phyloP scores from a whole-genome alignment of 768 basidiomycete species.

The Tephrocybe sp. region DNA sequence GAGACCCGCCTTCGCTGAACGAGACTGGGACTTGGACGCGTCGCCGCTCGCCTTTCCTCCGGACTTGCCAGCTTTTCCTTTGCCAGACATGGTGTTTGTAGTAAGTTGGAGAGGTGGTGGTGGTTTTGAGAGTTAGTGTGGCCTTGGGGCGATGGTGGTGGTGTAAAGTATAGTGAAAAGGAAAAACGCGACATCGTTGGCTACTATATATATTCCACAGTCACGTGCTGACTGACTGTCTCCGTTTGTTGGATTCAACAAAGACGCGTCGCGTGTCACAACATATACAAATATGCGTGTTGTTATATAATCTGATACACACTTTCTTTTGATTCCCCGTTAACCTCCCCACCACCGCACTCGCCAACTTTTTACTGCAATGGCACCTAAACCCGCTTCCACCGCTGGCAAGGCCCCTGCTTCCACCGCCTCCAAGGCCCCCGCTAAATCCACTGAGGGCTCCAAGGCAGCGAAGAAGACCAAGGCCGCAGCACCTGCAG shows the following conservation, averaged over 20 bases:
- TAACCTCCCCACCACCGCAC: slow-evolving; percentile 33
- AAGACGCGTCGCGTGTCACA: slow-evolving; percentile 38
- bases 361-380: slow-evolving; percentile 30
- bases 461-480: slow-evolving; percentile 82
- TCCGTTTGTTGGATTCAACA: slow-evolving; percentile 30
- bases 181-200: background rate
- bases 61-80: slow-evolving; percentile 47
- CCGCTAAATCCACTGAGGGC: slow-evolving; percentile 62
- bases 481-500: slow-evolving; percentile 50
- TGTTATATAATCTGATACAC: slow-evolving; percentile 36
- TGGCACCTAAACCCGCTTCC: slow-evolving; percentile 82
- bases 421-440: slow-evolving; percentile 69
- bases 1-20: slow-evolving; percentile 73
- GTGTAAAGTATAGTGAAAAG: slow-evolving; percentile 19
- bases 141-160: slow-evolving; percentile 3
- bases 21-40: slow-evolving; percentile 58
- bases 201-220: slow-evolving; percentile 34
- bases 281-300: slow-evolving; percentile 48
- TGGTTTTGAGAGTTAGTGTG: slow-evolving; percentile 13
- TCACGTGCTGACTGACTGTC: slow-evolving; percentile 15
- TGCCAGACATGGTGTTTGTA: slow-evolving; percentile 45
- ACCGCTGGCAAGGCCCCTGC: slow-evolving; percentile 80
- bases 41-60: slow-evolving; percentile 51
- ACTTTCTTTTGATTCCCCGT: slow-evolving; percentile 10
- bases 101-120: slow-evolving; percentile 9